A percentile compares a stretch with the other conserved stretches of the same genome.
Evolutionary conservation across 371 early-diverging fungal species (phyloP).

Genomic region (Mucor lusitanicus): DNA sequence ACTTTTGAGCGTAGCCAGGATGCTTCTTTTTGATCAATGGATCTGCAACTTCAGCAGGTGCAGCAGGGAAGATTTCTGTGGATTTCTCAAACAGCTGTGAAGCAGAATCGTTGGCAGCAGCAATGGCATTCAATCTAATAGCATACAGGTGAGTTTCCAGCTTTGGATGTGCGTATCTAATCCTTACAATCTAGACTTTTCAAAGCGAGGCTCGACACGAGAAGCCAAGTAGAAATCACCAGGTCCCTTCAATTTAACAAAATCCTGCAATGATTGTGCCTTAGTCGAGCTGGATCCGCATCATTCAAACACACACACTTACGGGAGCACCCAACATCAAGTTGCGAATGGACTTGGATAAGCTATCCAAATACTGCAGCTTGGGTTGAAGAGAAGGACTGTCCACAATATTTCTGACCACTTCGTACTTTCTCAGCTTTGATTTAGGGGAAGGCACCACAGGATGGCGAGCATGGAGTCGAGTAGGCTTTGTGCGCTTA

Average conservation of each 20-base stretch:
- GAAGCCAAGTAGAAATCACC: conserved; percentile 72
- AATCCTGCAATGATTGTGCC: conserved; percentile 43
- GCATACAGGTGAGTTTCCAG: neutral
- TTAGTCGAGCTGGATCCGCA: neutral
- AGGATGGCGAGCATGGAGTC: conserved; percentile 30
- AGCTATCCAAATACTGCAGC: conserved; percentile 36
- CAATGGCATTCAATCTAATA: conserved; percentile 45
- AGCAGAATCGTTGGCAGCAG: conserved; percentile 47
- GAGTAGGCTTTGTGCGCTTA: conserved; percentile 44
- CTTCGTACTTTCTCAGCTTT: conserved; percentile 30
- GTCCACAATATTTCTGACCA: conserved; percentile 46
- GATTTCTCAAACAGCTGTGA: conserved; percentile 43
- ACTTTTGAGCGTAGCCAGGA: conserved; percentile 44
- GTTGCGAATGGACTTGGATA: conserved; percentile 37
- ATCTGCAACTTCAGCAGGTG: conserved; percentile 11
- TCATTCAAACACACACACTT: conserved; percentile 15
- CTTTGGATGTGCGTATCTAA: no score
- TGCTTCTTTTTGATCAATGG: conserved; percentile 22
- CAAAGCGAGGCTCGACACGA: conserved; percentile 59
- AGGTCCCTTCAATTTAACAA: conserved; percentile 67
- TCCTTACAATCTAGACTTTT: conserved; percentile 45
- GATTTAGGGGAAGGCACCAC: conserved; percentile 45
- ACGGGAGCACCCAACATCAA: conserved; percentile 53
- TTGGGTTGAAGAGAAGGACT: conserved; percentile 55
- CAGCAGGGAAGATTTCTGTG: conserved; percentile 32